phyloP scores from a whole-genome alignment of 164 flowering plant genomes.

The Chloranthus sessilifolius region DNA sequence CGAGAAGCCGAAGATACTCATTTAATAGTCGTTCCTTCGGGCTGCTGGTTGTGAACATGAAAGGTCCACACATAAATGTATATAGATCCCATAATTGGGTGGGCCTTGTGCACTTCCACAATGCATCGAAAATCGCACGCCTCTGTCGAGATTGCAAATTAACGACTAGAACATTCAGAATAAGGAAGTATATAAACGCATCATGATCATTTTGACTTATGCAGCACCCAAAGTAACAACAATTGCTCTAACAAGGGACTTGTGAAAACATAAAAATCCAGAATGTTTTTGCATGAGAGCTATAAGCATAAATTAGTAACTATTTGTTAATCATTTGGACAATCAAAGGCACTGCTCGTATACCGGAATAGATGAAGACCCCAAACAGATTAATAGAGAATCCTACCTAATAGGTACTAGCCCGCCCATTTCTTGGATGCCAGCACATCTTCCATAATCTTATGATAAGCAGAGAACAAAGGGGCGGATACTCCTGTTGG shows the following conservation, averaged over 20 bases:
- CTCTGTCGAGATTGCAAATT: conserved; percentile 49
- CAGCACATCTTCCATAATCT: too few relatives aligned
- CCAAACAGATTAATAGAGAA: neutral
- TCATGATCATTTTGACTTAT: neutral
- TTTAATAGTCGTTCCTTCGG: conserved; percentile 79
- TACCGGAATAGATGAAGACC: neutral
- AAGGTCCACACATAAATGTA: conserved; percentile 71
- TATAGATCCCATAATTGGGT: conserved; percentile 77
- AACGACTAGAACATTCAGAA: neutral
- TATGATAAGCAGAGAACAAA: too few relatives aligned
- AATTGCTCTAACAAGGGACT: too few relatives aligned
- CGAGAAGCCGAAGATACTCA: conserved; percentile 89
- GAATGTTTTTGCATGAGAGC: neutral
- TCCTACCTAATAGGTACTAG: too few relatives aligned
- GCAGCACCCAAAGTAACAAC: neutral
- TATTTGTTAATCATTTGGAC: neutral
- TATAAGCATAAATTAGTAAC: neutral
- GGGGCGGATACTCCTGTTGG: too few relatives aligned
- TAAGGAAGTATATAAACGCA: neutral
- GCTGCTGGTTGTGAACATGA: conserved; percentile 42
- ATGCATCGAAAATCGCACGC: conserved; percentile 69
- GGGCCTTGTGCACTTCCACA: conserved; percentile 67
- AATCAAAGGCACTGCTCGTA: neutral
- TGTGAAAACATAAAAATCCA: too few relatives aligned
- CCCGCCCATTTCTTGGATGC: too few relatives aligned